A percentile compares a stretch with the other conserved stretches of the same genome.
Evolutionary conservation across 2,329 filamentous ascomycete species (phyloP).

Genomic region (Exophiala sp.): DNA sequence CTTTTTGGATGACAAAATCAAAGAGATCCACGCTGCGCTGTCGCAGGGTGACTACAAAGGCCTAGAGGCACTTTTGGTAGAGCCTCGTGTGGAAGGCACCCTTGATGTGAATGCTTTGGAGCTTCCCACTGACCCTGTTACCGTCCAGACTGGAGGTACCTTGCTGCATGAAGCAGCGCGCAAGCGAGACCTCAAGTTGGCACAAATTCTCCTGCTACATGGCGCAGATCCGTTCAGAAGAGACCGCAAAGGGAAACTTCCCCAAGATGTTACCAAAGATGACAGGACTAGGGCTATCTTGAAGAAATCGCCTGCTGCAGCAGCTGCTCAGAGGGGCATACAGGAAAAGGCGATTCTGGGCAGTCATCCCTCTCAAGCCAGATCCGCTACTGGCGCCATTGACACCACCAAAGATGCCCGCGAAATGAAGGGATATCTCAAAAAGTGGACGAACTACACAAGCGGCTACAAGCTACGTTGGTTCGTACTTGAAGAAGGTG

Average conservation of each 20-base stretch:
- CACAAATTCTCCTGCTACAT: constrained; percentile 83
- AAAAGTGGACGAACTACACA: constrained; percentile 99
- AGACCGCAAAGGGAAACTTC: constrained; percentile 89
- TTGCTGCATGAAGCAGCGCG: constrained; percentile 88
- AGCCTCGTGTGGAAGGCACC: constrained; percentile 75
- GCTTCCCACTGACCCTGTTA: constrained; percentile 71
- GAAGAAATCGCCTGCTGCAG: constrained; percentile 89
- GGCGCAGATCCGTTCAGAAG: constrained; percentile 93
- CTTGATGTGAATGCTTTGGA: constrained; percentile 91
- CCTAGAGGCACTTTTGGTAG: constrained; percentile 73
- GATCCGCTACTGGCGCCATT: constrained; percentile 45
- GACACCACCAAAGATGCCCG: constrained; percentile 72
- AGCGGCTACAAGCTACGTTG: constrained; percentile 93
- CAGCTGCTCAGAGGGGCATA: constrained; percentile 87
- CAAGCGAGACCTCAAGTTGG: constrained; percentile 77
- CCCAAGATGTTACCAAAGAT: constrained; percentile 94
- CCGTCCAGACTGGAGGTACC: constrained; percentile 78
- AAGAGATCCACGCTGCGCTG: constrained; percentile 76
- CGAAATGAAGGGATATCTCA: constrained; percentile 97
- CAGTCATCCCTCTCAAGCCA: constrained; percentile 48
- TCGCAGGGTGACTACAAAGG: constrained; percentile 65
- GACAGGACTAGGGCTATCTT: constrained; percentile 81
- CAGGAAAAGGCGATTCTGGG: constrained; percentile 96
- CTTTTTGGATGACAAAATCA: constrained; percentile 80
- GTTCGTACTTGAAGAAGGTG: constrained; percentile 97